These are phyloP conservation scores for Cryptococcus sp. DNA, from an alignment of 1,284 basidiomycete species.

Conservation along the genomic window DNA sequence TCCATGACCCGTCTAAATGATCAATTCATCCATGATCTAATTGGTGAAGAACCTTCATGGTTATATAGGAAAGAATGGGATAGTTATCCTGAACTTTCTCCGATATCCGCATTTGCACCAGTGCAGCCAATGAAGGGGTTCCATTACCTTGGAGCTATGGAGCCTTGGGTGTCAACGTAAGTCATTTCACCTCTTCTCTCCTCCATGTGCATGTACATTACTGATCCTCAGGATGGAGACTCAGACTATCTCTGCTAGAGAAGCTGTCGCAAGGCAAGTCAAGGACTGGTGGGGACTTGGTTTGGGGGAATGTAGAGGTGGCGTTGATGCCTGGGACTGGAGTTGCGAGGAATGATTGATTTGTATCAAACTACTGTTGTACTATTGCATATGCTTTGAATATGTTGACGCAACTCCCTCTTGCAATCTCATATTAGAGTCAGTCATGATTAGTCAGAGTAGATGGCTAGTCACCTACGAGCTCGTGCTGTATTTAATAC, in stretches of 20 bases:
- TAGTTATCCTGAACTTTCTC: conserved; percentile 55
- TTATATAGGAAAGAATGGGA: conserved; percentile 68
- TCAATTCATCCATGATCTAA: conserved; percentile 57
- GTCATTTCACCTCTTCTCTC: conserved; percentile 7
- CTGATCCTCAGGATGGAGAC: conserved; percentile 79
- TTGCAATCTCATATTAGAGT: too few relatives aligned
- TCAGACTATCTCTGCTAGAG: conserved; percentile 75
- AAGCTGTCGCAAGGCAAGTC: conserved; percentile 72
- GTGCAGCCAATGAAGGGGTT: conserved; percentile 68
- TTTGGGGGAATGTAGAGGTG: conserved; percentile 37
- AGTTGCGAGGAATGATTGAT: conserved; percentile 21
- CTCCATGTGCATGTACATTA: conserved; percentile 3
- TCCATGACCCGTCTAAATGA: conserved; percentile 63
- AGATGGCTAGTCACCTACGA: too few relatives aligned
- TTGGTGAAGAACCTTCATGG: conserved; percentile 68
- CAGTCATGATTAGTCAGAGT: too few relatives aligned
- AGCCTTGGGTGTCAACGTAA: conserved; percentile 59
- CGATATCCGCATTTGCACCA: conserved; percentile 66
- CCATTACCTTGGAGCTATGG: conserved; percentile 86
- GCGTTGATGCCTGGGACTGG: conserved; percentile 42
- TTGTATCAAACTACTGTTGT: too few relatives aligned
- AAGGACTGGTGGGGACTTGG: conserved; percentile 58
- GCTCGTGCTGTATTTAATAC: too few relatives aligned
- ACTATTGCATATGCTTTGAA: too few relatives aligned
- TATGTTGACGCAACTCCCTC: too few relatives aligned